phyloP scores from a whole-genome alignment of 805 yeast genomes.

The Lachancea lanzarotensis region DNA sequence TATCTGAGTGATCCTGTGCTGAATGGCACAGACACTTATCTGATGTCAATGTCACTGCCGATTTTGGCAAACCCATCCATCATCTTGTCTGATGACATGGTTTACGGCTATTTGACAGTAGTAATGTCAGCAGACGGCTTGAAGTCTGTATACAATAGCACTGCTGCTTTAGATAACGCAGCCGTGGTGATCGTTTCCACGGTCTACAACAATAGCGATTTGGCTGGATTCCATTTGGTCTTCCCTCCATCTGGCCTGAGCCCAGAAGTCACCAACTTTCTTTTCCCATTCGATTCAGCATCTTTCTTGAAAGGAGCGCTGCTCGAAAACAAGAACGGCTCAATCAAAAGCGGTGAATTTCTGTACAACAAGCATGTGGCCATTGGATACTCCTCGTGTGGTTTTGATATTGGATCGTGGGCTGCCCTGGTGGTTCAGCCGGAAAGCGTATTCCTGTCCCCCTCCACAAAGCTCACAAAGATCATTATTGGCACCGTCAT shows the following conservation, averaged over 20 bases:
- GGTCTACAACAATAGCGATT: conserved; percentile 17
- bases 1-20: conserved; percentile 59
- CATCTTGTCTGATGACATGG: conserved; percentile 46
- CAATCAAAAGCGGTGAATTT: conserved; percentile 33
- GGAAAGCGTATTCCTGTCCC: conserved; percentile 50
- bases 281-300: conserved; percentile 26
- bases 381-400: conserved; percentile 47
- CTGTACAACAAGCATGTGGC: conserved; percentile 41
- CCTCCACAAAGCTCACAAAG: conserved; percentile 53
- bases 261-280: conserved; percentile 14
- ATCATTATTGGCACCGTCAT: conserved; percentile 74
- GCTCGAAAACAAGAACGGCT: conserved; percentile 37
- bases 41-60: conserved; percentile 73
- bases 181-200: conserved; percentile 31
- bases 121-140: conserved; percentile 43
- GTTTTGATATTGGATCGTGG: conserved; percentile 50
- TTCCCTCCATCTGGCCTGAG: conserved; percentile 34
- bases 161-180: conserved; percentile 37
- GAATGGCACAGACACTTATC: conserved; percentile 38
- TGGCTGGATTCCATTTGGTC: conserved; percentile 36
- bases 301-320: conserved; percentile 35
- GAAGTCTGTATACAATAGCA: conserved; percentile 35
- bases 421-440: conserved; percentile 66
- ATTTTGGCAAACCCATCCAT: conserved; percentile 69
- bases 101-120: conserved; percentile 68